Conservation (phyloP, 2,329 filamentous ascomycete species). For the Fusarium fujikuroi region DNA sequence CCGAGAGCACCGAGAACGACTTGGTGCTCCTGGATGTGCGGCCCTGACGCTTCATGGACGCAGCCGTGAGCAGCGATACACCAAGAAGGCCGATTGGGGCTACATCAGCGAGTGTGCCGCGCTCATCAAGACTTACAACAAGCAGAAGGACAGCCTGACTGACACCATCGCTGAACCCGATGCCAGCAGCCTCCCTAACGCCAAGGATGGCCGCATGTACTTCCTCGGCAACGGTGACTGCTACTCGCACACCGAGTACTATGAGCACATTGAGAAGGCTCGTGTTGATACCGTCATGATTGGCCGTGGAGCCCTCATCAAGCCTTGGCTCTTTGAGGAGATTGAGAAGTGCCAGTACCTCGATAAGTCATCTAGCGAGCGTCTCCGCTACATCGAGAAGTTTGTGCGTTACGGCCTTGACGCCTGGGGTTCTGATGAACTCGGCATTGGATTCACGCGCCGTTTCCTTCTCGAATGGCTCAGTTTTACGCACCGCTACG, state of each 20-base stretch:
- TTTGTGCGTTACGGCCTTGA: constrained; percentile 92
- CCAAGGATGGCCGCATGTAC: constrained; percentile 76
- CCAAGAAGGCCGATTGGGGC: constrained; percentile 88
- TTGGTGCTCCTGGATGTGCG: constrained; percentile 85
- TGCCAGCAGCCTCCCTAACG: constrained; percentile 74
- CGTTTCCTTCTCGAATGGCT: constrained; percentile 96
- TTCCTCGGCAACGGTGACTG: constrained; percentile 98
- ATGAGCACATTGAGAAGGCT: constrained; percentile 77
- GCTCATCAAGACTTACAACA: constrained; percentile 83
- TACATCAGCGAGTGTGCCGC: constrained; percentile 93
- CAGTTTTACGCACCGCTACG: constrained; percentile 91
- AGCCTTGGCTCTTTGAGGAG: constrained; percentile 98
- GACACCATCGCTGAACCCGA: constrained; percentile 87
- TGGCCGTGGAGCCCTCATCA: constrained; percentile 93
- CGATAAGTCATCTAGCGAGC: constrained; percentile 91
- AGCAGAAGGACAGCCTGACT: constrained; percentile 69
- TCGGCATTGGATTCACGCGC: constrained; percentile 89
- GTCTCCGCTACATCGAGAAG: constrained; percentile 85
- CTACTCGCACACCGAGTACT: constrained; percentile 92
- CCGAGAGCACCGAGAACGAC: constrained; percentile 73
- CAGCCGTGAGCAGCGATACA: constrained; percentile 94
- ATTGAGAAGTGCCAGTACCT: constrained; percentile 92
- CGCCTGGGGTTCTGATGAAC: constrained; percentile 94
- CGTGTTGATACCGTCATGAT: constrained; percentile 96
- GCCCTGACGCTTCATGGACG: constrained; percentile 96